These are phyloP conservation scores for Leccinum arenicola DNA, from an alignment of 768 basidiomycete species.

Conservation along the genomic window DNA sequence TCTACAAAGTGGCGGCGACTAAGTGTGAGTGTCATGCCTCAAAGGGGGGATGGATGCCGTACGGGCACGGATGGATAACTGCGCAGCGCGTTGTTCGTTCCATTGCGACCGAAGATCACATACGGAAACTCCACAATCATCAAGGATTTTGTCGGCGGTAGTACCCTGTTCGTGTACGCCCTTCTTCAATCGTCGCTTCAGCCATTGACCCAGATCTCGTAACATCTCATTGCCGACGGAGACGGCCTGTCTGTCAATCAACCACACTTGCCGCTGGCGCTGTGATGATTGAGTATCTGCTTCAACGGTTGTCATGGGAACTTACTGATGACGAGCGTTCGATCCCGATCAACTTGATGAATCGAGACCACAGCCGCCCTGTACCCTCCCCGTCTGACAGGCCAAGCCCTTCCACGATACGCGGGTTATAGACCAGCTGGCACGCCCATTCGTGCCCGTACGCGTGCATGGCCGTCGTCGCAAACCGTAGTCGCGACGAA, in stretches of 20 bases:
- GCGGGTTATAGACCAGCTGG: not conserved
- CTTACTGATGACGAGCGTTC: not conserved
- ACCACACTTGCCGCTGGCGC: not conserved
- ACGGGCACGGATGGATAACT: not conserved
- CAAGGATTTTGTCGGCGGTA: not conserved
- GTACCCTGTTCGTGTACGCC: not conserved
- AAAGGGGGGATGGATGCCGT: not conserved
- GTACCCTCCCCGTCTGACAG: conserved; percentile 13
- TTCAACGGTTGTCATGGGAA: not conserved
- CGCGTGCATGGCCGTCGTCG: not conserved
- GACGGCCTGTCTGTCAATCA: not conserved
- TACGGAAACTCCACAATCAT: not conserved
- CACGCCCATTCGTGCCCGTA: not conserved
- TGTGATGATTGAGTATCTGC: not conserved
- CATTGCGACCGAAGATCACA: not conserved
- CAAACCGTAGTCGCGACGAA: not conserved
- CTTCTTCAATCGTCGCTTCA: not conserved
- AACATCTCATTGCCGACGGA: not conserved
- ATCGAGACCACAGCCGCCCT: not conserved
- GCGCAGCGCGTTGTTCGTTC: not conserved
- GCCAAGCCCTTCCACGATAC: conserved; percentile 12
- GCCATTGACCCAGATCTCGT: not conserved
- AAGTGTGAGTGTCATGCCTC: not conserved
- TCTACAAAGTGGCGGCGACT: not conserved
- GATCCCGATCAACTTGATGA: not conserved